Conservation (phyloP, 1,284 basidiomycete species). For the Vanrija sp. region DNA sequence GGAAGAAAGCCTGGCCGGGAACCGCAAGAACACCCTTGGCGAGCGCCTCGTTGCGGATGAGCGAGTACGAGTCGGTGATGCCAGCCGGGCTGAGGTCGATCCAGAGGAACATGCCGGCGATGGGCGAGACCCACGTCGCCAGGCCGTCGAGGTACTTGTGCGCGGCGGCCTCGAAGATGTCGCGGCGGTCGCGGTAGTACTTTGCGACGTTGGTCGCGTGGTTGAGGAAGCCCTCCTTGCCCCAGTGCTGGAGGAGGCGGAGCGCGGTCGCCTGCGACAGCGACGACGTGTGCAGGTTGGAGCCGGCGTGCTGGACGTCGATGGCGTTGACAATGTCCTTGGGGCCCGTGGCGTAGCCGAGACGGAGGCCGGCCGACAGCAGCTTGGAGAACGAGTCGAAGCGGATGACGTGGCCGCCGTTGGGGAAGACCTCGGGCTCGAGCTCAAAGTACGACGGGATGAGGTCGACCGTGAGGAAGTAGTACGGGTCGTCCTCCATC, state of each 20-base stretch:
- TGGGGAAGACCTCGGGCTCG: conserved; percentile 54
- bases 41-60: conserved; percentile 74
- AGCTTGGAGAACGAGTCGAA: conserved; percentile 89
- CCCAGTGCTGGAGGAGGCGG: conserved; percentile 71
- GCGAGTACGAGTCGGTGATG: conserved; percentile 62
- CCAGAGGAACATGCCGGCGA: conserved; percentile 91
- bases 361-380: conserved; percentile 63
- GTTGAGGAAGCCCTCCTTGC: conserved; percentile 67
- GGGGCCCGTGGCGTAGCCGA: conserved; percentile 78
- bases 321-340: conserved; percentile 67
- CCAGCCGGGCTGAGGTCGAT: conserved; percentile 51
- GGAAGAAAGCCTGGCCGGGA: conserved; percentile 71
- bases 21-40: conserved; percentile 81
- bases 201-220: conserved; percentile 69
- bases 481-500: conserved; percentile 62
- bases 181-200: conserved; percentile 73
- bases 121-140: conserved; percentile 77
- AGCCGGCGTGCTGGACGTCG: conserved; percentile 56
- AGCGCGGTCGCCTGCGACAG: conserved; percentile 73
- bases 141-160: conserved; percentile 67
- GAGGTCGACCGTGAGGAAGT: conserved; percentile 55
- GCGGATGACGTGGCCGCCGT: conserved; percentile 70
- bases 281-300: conserved; percentile 74
- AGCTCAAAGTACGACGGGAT: conserved; percentile 73
- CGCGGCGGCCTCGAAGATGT: conserved; percentile 75